Base-by-base conservation (phyloP, 2,329 filamentous ascomycete species). In the Clonostachys sp. region DNA sequence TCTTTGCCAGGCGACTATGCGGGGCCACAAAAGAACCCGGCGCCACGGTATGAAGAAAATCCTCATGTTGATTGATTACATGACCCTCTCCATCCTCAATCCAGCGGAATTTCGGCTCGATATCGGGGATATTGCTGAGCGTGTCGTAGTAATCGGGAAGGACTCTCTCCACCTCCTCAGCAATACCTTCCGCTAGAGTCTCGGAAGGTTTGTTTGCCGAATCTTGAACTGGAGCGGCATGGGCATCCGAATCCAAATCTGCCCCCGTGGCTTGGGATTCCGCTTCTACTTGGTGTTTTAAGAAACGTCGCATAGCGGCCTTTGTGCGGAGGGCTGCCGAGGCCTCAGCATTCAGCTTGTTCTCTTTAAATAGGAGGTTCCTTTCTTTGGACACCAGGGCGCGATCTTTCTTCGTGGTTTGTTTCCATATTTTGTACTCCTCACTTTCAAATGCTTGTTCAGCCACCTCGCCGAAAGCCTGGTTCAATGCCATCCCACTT, bases 361-460 rank as follows among this genome's bases (percentile, higher is more conserved):
- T 86, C 45, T 86, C 87, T 51, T 86, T 87, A 69, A 99, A 96
- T 13, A 99, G 79, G 38, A 87, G 81, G 64, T 91, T 85, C 34
- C 94, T 82, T 62, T 96, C 89, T 53, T 91, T 90, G 50, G 94
- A 87, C 46, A 92, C 83, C 20, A 87, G 73, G 5, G 94, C 94
- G 52, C 94, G 85, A 59, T 96, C 91, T 63, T 94, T 96, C 70
- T 97, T 97, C 3, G 94, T 99, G 39, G 96, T 90, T 66, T 97
- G 92, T 71, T 97, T 99, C 94, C 95, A 99, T 35, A 94, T 88
- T 64, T 95, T 95, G 70, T 94, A 96, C 61, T 96, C 92, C 49
- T 97, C 91, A 57, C 97, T 91, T 56, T 95, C 83, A 55, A 90
- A 90, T 12, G 81, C 78, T 55, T 95, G 89, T 56, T 95, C 87